phyloP scores from a whole-genome alignment of 1,284 basidiomycete species.

The Filobasidium uniguttulatum region DNA sequence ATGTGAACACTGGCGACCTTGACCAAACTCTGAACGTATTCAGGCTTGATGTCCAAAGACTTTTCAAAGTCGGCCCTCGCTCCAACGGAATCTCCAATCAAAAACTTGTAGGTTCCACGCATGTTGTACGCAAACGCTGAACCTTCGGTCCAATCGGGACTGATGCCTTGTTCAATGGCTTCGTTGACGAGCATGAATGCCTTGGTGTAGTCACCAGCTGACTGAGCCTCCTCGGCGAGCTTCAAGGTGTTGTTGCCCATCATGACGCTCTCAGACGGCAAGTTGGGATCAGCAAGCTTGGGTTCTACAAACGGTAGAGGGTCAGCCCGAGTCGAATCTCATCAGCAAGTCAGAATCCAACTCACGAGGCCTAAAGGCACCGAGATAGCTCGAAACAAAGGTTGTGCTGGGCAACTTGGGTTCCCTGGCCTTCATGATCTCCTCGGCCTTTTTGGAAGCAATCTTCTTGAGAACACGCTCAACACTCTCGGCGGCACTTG shows the following conservation, averaged over 20 bases:
- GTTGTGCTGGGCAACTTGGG: slow-evolving; percentile 77
- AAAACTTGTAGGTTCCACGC: slow-evolving; percentile 93
- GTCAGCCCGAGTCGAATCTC: neutral
- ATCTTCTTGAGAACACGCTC: slow-evolving; percentile 86
- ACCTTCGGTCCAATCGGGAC: slow-evolving; percentile 48
- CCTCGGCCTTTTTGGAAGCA: slow-evolving; percentile 54
- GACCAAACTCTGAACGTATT: slow-evolving; percentile 79
- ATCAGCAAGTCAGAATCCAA: slow-evolving; percentile 13
- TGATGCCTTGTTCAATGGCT: slow-evolving; percentile 75
- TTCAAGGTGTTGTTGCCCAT: slow-evolving; percentile 73
- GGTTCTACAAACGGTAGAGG: slow-evolving; percentile 41
- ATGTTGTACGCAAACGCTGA: slow-evolving; percentile 84
- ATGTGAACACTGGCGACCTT: slow-evolving; percentile 97
- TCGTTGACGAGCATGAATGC: slow-evolving; percentile 70
- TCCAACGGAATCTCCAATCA: slow-evolving; percentile 69
- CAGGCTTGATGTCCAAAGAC: slow-evolving; percentile 58
- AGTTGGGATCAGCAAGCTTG: slow-evolving; percentile 60
- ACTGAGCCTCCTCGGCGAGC: slow-evolving; percentile 68
- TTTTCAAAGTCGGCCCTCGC: slow-evolving; percentile 75
- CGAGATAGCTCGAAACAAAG: slow-evolving; percentile 91
- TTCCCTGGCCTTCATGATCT: slow-evolving; percentile 64
- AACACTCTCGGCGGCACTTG: slow-evolving; percentile 61
- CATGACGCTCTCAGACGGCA: slow-evolving; percentile 42
- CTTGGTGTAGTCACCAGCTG: slow-evolving; percentile 75
- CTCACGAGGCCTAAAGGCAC: slow-evolving; percentile 81